A percentile compares a stretch with the other conserved stretches of the same genome.
Conservation (phyloP, 2,329 filamentous ascomycete genomes). For the Diplodia sapinea region DNA sequence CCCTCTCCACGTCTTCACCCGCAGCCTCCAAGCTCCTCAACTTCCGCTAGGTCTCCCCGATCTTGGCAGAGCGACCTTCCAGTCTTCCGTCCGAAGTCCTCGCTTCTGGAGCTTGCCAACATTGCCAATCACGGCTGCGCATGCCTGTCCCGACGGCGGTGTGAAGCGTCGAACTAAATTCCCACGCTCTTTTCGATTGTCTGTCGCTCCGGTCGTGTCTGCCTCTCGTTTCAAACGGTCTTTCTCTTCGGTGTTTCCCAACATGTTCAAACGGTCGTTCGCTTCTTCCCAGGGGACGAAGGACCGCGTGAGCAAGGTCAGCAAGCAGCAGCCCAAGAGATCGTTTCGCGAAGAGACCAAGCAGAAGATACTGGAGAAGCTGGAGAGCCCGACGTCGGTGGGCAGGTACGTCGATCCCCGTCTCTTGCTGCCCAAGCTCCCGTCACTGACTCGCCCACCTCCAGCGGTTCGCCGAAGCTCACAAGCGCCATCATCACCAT, state of each 20-base stretch:
- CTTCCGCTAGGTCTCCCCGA: conserved; percentile 20
- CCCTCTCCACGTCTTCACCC: conserved; percentile 16
- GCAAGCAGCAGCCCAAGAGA: conserved; percentile 78
- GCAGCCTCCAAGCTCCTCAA: conserved; percentile 16
- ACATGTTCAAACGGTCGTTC: conserved; percentile 94
- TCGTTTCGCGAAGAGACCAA: conserved; percentile 78
- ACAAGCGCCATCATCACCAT: conserved; percentile 83
- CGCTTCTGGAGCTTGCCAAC: conserved; percentile 23
- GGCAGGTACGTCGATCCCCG: conserved; percentile 50
- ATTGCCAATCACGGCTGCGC: conserved; percentile 22
- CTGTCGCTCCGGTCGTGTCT: conserved; percentile 15
- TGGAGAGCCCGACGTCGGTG: conserved; percentile 63
- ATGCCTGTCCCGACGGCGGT: conserved; percentile 17
- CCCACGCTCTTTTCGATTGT: conserved; percentile 29
- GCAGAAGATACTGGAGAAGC: conserved; percentile 85
- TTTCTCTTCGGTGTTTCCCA: conserved; percentile 52
- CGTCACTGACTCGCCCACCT: conserved; percentile 1
- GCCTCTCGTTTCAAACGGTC: conserved; percentile 38
- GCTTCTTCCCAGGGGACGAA: conserved; percentile 60
- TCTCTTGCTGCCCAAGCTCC: neutral
- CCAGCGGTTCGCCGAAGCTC: conserved; percentile 55
- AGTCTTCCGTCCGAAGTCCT: conserved; percentile 5
- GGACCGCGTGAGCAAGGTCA: conserved; percentile 86
- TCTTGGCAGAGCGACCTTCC: conserved; percentile 23
- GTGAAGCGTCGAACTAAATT: conserved; percentile 31